Conservation (phyloP, 371 early-diverging fungal genomes). For the Mortierella sp. region DNA sequence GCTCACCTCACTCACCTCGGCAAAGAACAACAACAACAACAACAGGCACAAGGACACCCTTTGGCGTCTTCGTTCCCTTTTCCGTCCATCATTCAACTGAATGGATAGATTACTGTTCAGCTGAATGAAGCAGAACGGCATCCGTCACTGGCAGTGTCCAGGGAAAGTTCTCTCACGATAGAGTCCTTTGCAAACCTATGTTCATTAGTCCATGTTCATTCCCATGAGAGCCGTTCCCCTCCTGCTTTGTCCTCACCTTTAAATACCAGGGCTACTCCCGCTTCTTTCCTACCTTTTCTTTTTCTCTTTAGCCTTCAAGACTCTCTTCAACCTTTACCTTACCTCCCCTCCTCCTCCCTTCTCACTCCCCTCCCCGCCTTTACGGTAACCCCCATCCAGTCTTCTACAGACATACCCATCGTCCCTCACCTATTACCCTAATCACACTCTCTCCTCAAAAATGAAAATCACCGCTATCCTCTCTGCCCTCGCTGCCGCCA, state of each 20-base stretch:
- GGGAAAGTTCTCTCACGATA: not conserved
- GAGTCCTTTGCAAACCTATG: not conserved
- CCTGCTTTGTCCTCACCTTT: not conserved
- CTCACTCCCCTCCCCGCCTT: constrained; percentile 19
- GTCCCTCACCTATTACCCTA: not conserved
- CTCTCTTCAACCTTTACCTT: constrained; percentile 7
- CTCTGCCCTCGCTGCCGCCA: constrained; percentile 46
- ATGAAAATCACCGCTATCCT: constrained; percentile 52
- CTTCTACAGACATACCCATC: constrained; percentile 27
- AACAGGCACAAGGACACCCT: not conserved
- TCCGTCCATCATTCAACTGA: too few relatives aligned
- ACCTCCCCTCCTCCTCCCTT: constrained; percentile 4
- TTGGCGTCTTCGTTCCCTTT: constrained; percentile 2
- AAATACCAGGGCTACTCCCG: constrained; percentile 12
- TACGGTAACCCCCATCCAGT: constrained; percentile 30
- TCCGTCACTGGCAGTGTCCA: constrained; percentile 3
- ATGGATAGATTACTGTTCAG: not conserved
- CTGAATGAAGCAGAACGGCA: not conserved
- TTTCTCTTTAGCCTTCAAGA: constrained; percentile 25
- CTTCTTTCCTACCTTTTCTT: not conserved
- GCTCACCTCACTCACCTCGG: too few relatives aligned
- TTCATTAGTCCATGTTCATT: too few relatives aligned
- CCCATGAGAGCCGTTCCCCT: not conserved
- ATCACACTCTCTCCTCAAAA: not conserved
- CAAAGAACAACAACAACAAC: too few relatives aligned